Percentiles rank a stretch among this genome's conserved stretches.
phyloP scores from a whole-genome alignment of 805 yeast genomes.

The Vanderwaltozyma polyspora region DNA sequence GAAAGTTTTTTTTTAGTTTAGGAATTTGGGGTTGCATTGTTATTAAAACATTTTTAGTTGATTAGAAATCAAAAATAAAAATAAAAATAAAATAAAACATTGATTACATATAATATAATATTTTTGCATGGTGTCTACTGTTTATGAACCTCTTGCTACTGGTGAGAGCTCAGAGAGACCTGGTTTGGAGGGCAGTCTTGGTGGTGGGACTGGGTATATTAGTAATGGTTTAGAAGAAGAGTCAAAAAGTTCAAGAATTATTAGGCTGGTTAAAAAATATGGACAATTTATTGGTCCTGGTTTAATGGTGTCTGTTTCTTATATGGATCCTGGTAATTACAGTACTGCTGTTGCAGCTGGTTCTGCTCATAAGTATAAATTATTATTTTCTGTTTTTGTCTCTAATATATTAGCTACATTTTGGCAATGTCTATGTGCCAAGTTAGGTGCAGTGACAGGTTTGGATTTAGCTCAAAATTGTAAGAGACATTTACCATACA shows the following conservation, averaged over 20 bases:
- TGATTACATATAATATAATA: too few species aligned
- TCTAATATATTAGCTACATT: slow-evolving; percentile 82
- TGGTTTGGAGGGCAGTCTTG: neutral
- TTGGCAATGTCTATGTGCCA: slow-evolving; percentile 74
- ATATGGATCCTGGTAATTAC: slow-evolving; percentile 97
- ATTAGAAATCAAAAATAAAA: too few species aligned
- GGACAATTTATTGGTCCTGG: slow-evolving; percentile 84
- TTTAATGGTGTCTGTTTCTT: slow-evolving; percentile 85
- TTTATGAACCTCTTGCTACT: too few species aligned
- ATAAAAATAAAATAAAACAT: too few species aligned
- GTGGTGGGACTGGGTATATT: neutral
- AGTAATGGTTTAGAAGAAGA: too few species aligned
- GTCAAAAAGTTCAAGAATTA: slow-evolving; percentile 1
- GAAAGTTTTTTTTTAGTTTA: too few species aligned
- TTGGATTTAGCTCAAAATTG: slow-evolving; percentile 83
- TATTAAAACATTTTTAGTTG: too few species aligned
- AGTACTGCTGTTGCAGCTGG: slow-evolving; percentile 92
- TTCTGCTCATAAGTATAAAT: slow-evolving; percentile 70
- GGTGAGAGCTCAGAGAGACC: too few species aligned
- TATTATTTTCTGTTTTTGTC: slow-evolving; percentile 65
- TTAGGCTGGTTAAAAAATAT: slow-evolving; percentile 35
- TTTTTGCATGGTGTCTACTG: too few species aligned
- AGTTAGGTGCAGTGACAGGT: slow-evolving; percentile 90
- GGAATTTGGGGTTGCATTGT: too few species aligned
- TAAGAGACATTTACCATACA: slow-evolving; percentile 56